Evolutionary conservation across 2,329 filamentous ascomycete genomes (phyloP), one percentile per base, ranked within the genome.

Genomic region (Dothideomycetes sp.): DNA sequence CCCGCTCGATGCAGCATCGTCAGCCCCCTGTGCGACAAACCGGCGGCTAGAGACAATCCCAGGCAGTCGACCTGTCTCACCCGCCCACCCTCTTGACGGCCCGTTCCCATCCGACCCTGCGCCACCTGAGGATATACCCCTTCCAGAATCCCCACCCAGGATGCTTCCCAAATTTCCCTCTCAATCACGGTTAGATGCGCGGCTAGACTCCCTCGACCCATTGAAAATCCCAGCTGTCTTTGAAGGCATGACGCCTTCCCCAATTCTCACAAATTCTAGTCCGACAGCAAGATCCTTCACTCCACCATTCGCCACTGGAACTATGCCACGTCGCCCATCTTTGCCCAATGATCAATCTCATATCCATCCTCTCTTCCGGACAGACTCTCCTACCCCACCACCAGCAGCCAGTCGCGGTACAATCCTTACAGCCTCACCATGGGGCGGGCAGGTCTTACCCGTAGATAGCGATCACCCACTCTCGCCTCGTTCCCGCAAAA

Each of bases 311-410:
- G 18, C 31, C 44, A 33, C 17, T 31, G 36, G 16, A 55, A 56
- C 22, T 41, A 33, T 58, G 32, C 33, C 22, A 27, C 22, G 7
- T 27, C 22, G 22, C 7, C 7, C 12, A n/a, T n/a, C n/a, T n/a
- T n/a, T n/a, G n/a, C 12, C 22, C 7, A 27, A 58, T 12, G 69
- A 69, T 50, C 80, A 87, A 55, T 68, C 77, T 3, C 76, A 86
- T 52, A 86, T 87, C 34, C 83, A 88, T 56, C 83, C 83, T 7
- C 69, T 88, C 3, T 87, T 88, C 64, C 72, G 83, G 43, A 79
- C 78, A 4, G 80, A 84, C 53, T 82, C 77, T 31, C 79, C 79
- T 0, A 71, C 68, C 1, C 80, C 81, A 5, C 77, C 81, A 1
- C 51, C 81, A 1, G 61, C 74, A 4, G 69, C 72, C 2, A 82